These are phyloP conservation scores for Leishmania amazonensis DNA, from an alignment of 208 protist species.

Conservation along the genomic window DNA sequence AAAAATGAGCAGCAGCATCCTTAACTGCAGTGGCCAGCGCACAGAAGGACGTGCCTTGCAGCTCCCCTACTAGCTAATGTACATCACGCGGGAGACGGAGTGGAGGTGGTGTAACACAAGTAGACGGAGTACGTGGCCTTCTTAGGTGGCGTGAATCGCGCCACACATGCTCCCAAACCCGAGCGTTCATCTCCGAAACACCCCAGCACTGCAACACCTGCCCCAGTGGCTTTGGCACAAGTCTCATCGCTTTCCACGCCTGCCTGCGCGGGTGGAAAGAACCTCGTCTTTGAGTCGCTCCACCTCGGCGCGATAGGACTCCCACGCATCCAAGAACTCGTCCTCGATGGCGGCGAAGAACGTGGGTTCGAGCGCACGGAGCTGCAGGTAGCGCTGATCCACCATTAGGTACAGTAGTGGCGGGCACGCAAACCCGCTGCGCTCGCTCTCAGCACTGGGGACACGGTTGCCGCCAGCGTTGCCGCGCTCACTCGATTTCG, in stretches of 20 bases:
- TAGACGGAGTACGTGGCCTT: background rate
- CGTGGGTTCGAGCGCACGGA: conserved; percentile 83
- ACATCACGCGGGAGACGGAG: conserved; percentile 1
- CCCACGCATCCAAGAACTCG: conserved; percentile 76
- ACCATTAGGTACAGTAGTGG: conserved; percentile 73
- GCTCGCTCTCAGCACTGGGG: conserved; percentile 57
- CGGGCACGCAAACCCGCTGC: conserved; percentile 50
- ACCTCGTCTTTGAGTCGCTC: conserved; percentile 75
- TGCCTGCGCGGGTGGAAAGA: conserved; percentile 50
- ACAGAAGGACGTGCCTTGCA: background rate
- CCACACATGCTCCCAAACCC: background rate
- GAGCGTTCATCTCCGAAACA: background rate
- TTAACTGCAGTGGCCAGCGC: background rate
- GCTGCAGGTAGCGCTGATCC: conserved; percentile 61
- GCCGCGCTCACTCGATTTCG: conserved; percentile 7
- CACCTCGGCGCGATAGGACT: conserved; percentile 82
- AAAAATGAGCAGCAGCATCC: background rate
- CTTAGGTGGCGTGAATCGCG: background rate
- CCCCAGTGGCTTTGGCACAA: background rate
- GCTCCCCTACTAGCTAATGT: background rate
- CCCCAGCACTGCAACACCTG: background rate
- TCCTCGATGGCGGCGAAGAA: conserved; percentile 75
- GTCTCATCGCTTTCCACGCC: conserved; percentile 65
- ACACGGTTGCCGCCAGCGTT: conserved; percentile 6
- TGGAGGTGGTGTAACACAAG: background rate